phyloP scores from a whole-genome alignment of 2,329 filamentous ascomycete species.

The Bisporella sp. region DNA sequence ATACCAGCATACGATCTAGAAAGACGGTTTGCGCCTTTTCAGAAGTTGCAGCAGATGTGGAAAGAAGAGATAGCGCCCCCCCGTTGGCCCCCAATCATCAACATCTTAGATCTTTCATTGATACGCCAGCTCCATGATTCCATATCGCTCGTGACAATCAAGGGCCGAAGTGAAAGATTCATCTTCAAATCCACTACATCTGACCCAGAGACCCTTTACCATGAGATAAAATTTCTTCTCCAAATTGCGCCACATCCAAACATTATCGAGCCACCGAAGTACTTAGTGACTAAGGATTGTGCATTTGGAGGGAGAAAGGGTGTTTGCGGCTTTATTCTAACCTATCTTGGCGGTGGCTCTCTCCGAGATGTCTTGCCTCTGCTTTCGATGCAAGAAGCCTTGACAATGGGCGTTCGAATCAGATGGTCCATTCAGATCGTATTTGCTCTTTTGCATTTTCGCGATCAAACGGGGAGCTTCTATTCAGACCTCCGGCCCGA shows the following conservation, averaged over 20 bases:
- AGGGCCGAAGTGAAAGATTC: constrained; percentile 31
- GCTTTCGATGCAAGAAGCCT: background rate
- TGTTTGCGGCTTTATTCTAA: constrained; percentile 49
- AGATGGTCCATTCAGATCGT: background rate
- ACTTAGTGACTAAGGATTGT: constrained; percentile 49
- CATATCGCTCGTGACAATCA: constrained; percentile 41
- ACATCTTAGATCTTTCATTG: constrained; percentile 43
- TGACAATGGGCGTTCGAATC: background rate
- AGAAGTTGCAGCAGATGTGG: constrained; percentile 38
- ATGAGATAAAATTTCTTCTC: constrained; percentile 51
- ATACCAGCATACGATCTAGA: constrained; percentile 47
- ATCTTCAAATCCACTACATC: constrained; percentile 53
- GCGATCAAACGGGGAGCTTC: background rate
- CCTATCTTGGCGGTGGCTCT: constrained; percentile 46
- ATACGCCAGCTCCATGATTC: constrained; percentile 51
- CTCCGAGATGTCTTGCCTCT: constrained; percentile 42
- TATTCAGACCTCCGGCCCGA: background rate
- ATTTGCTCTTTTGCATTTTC: background rate
- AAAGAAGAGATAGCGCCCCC: background rate
- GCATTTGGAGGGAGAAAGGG: constrained; percentile 48
- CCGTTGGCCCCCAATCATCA: constrained; percentile 29
- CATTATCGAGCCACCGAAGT: constrained; percentile 43
- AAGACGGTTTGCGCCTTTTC: constrained; percentile 39
- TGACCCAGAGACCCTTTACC: constrained; percentile 53
- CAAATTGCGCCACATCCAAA: constrained; percentile 44